Evolutionary conservation across 495 filamentous ascomycete genomes (phyloP), one percentile per base, ranked within the genome.

Genomic region (Penicillium tannophilum): DNA sequence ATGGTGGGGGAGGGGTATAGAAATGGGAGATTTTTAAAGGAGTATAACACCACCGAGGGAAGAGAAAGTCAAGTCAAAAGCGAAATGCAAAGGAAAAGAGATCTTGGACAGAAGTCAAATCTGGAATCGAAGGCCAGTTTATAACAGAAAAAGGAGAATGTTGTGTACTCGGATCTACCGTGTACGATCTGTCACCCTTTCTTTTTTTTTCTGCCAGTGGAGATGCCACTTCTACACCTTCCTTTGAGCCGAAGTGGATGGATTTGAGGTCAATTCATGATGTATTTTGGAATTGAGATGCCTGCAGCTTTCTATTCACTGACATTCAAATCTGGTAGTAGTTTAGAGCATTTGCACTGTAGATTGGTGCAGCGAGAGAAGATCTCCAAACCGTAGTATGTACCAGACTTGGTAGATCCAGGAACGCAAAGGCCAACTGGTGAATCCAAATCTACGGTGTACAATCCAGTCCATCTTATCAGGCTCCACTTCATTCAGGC

Each of bases 1-100:
- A 97, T 98, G 65, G 64, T 88, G 78, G 64, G 62, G 69, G 70
- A 63, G 61, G 61, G 63, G 63, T 50, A 56, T 28, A 57, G 41
- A 45, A 36, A 30, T 54, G 6, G 16, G 3, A n/a, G 2, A 16
- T 45, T 33, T 31, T 48, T 41, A 58, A 52, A 20, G 50, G 24
- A 45, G 30, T 30, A 44, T 35, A 36, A 52, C 19, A 52, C 33
- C 16, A 59, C 19, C 30, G 17, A 26, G 28, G 28, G 28, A 46
- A 16, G 26, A 20, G 33, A 46, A 62, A 33, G 31, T 52, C 49
- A 47, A 55, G 35, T 6, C 28, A 56, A 39, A 52, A 55, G 28
- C 44, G 14, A 56, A 24, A 23, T 43, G 31, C 23, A n/a, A 54
- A 17, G 31, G n/a, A 19, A 28, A 8, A 19, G 33, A 56, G 56